Evolutionary conservation across 208 protist genomes (phyloP).

Genomic region (Wallacemonas sp.): DNA sequence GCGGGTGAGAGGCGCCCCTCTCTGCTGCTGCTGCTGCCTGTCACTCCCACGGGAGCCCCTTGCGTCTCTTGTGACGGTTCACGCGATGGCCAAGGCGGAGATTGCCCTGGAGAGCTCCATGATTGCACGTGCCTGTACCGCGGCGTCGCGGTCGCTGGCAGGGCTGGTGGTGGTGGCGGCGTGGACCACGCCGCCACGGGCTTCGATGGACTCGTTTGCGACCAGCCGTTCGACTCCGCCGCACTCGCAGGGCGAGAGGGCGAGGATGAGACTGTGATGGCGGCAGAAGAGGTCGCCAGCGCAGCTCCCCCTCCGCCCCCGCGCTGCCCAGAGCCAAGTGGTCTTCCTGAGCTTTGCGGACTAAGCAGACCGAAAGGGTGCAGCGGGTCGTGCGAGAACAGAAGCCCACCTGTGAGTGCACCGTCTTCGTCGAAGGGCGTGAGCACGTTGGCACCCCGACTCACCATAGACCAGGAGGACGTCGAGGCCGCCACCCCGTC

Average conservation of each 20-base stretch:
- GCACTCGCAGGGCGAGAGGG: not conserved
- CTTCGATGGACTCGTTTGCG: too few relatives aligned
- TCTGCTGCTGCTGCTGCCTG: too few relatives aligned
- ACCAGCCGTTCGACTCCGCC: not conserved
- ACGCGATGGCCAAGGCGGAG: too few relatives aligned
- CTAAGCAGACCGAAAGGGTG: conserved; percentile 6
- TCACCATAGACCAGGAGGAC: conserved; percentile 5
- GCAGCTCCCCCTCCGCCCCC: too few relatives aligned
- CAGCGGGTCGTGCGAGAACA: conserved; percentile 4
- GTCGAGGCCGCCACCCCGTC: not conserved
- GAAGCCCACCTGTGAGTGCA: not conserved
- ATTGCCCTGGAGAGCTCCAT: too few relatives aligned
- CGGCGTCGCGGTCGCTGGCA: not conserved
- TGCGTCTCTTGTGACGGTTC: too few relatives aligned
- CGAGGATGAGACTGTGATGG: too few relatives aligned
- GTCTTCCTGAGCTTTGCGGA: not conserved
- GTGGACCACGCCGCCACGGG: not conserved
- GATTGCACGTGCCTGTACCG: too few relatives aligned
- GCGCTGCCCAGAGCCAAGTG: not conserved
- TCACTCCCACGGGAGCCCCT: too few relatives aligned
- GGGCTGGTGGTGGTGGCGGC: not conserved
- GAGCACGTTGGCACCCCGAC: not conserved
- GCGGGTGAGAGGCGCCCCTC: not conserved
- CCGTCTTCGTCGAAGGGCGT: conserved; percentile 2
- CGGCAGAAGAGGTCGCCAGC: too few relatives aligned